Evolutionary conservation across 1,284 basidiomycete species (phyloP).

Genomic region (Ganoderma leucocontextum): DNA sequence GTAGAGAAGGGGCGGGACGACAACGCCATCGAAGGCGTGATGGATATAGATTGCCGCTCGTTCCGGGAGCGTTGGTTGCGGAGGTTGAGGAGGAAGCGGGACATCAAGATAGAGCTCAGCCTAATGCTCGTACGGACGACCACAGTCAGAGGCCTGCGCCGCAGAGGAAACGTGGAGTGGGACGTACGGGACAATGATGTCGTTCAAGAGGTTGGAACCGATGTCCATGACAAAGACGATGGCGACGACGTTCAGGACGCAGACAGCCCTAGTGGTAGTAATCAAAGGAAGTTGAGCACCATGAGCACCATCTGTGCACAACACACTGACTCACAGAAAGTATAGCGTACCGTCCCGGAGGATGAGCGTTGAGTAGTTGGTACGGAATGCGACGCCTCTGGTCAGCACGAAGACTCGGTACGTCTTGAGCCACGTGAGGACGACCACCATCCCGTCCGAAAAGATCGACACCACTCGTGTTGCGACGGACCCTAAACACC

Average conservation of each 20-base stretch:
- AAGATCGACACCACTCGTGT: conserved; percentile 28
- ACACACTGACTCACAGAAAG: conserved; percentile 18
- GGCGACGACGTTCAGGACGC: conserved; percentile 26
- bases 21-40: not conserved
- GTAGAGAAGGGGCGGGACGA: conserved; percentile 13
- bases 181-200: conserved; percentile 31
- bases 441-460: conserved; percentile 32
- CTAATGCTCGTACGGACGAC: not conserved
- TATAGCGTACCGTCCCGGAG: conserved; percentile 31
- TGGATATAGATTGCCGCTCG: conserved; percentile 9
- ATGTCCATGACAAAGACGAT: conserved; percentile 25
- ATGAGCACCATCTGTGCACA: not conserved
- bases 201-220: conserved; percentile 30
- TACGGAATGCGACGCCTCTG: conserved; percentile 10
- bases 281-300: not conserved
- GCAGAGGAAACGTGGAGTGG: not conserved
- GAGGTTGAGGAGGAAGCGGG: conserved; percentile 34
- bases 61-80: conserved; percentile 22
- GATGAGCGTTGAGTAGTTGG: conserved; percentile 23
- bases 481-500: conserved; percentile 24
- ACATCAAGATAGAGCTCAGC: conserved; percentile 30
- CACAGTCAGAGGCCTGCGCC: not conserved
- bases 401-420: conserved; percentile 24
- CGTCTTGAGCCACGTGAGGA: conserved; percentile 33
- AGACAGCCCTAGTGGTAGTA: conserved; percentile 15